Evolutionary conservation across 345 rosid genomes (phyloP).

Genomic region (Sapria himalayana): DNA sequence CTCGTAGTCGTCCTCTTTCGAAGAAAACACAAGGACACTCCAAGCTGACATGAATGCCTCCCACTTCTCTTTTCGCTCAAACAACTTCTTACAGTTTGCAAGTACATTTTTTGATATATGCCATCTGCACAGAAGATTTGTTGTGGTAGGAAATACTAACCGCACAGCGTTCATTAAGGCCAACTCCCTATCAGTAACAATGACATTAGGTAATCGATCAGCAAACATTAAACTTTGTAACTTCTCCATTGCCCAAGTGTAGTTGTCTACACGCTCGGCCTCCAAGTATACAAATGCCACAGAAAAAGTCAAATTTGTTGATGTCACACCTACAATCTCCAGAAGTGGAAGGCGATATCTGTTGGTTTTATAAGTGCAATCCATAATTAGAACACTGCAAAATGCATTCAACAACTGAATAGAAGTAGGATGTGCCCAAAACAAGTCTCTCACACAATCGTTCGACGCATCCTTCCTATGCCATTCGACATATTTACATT

Average conservation of each 20-base stretch:
- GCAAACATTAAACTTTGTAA: conserved; percentile 6
- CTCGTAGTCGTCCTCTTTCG: conserved; percentile 5
- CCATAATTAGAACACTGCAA: conserved; percentile 5
- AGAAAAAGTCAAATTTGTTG: conserved; percentile 6
- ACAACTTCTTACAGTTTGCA: conserved; percentile 2
- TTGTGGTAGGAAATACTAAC: conserved; percentile 1
- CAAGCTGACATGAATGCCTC: conserved; percentile 7
- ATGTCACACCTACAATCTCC: conserved; percentile 8
- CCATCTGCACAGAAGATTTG: conserved; percentile 7
- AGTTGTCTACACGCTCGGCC: conserved; percentile 8
- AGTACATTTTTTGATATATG: conserved; percentile 6
- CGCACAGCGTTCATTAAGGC: conserved; percentile 3
- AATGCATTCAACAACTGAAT: conserved; percentile 5
- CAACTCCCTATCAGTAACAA: conserved; percentile 8
- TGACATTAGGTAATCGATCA: conserved; percentile 5
- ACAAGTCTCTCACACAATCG: conserved; percentile 4
- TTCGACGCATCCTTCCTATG: conserved; percentile 5
- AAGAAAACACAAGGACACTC: conserved; percentile 6
- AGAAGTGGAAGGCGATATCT: conserved; percentile 2
- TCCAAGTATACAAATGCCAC: conserved; percentile 10
- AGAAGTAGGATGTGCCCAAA: no score
- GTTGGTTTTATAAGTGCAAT: conserved; percentile 5
- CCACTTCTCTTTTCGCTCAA: conserved; percentile 7
- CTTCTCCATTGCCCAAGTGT: conserved; percentile 7
- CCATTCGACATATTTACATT: conserved; percentile 7